Evolutionary conservation across 352 stramenopile genomes (phyloP).

Genomic region (Phytophthora palmivora): DNA sequence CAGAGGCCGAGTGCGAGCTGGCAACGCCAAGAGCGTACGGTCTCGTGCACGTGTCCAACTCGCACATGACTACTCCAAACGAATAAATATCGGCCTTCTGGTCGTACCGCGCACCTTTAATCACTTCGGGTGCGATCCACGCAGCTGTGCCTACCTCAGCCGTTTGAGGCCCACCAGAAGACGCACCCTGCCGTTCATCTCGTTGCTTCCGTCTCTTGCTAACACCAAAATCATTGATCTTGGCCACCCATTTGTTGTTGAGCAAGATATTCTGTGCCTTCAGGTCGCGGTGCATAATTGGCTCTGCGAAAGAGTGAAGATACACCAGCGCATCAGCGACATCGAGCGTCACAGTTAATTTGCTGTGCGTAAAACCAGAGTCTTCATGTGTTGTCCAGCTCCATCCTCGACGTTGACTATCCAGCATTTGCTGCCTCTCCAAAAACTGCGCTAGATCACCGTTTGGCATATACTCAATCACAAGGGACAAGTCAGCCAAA

Average conservation of each 20-base stretch:
- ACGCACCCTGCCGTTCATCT: conserved; percentile 16
- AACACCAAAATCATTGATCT: conserved; percentile 69
- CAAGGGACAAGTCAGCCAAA: conserved; percentile 50
- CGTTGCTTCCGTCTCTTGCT: conserved; percentile 43
- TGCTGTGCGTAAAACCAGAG: conserved; percentile 35
- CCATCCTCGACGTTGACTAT: conserved; percentile 41
- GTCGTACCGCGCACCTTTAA: conserved; percentile 54
- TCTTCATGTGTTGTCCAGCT: conserved; percentile 36
- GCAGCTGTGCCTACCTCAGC: conserved; percentile 60
- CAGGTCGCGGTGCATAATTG: conserved; percentile 64
- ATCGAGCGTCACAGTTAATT: conserved; percentile 43
- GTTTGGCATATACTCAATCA: conserved; percentile 58
- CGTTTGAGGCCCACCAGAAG: conserved; percentile 35
- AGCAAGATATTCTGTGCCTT: conserved; percentile 70
- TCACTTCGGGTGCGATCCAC: conserved; percentile 66
- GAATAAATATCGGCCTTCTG: conserved; percentile 66
- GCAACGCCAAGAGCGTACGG: conserved; percentile 45
- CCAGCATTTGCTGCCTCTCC: conserved; percentile 33
- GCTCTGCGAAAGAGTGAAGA: conserved; percentile 47
- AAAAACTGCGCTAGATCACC: conserved; percentile 49
- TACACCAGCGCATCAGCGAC: conserved; percentile 50
- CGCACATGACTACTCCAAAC: conserved; percentile 59
- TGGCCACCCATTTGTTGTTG: conserved; percentile 52
- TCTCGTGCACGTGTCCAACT: conserved; percentile 56
- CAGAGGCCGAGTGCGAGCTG: conserved; percentile 25